A percentile compares a stretch with the other conserved stretches of the same genome.
Conservation (phyloP, 768 basidiomycete genomes). For the Tephrocybe sp. region DNA sequence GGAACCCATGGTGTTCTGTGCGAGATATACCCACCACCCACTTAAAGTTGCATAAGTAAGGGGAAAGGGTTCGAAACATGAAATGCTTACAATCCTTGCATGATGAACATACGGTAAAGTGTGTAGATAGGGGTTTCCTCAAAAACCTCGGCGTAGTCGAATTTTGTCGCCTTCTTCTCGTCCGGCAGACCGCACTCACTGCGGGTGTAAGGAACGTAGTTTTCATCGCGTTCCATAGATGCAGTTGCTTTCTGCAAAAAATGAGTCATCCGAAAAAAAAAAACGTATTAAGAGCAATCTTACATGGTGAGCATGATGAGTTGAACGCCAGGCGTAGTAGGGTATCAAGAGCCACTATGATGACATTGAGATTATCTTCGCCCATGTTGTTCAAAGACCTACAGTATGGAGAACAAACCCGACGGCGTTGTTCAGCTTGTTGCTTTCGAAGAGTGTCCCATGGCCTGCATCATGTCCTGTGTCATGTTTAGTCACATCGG, state of each 20-base stretch:
- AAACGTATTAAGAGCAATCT: slow-evolving; percentile 4
- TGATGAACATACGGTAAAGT: slow-evolving; percentile 39
- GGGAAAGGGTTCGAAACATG: background rate
- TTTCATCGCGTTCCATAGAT: slow-evolving; percentile 77
- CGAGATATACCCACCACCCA: slow-evolving; percentile 30
- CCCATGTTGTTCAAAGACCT: slow-evolving; percentile 9
- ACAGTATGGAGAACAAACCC: slow-evolving; percentile 50
- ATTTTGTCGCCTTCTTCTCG: slow-evolving; percentile 31
- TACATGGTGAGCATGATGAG: slow-evolving; percentile 68
- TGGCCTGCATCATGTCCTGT: slow-evolving; percentile 47
- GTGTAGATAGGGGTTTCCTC: slow-evolving; percentile 52
- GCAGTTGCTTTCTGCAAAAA: slow-evolving; percentile 54
- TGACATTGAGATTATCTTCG: slow-evolving; percentile 13
- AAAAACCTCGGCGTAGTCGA: slow-evolving; percentile 48
- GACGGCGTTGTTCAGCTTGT: slow-evolving; percentile 37
- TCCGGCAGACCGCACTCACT: slow-evolving; percentile 40
- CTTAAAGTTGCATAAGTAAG: slow-evolving; percentile 1
- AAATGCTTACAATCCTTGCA: slow-evolving; percentile 41
- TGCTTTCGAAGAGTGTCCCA: slow-evolving; percentile 36
- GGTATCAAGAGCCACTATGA: slow-evolving; percentile 49
- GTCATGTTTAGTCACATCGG: background rate
- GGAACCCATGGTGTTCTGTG: slow-evolving; percentile 44
- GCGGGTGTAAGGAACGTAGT: slow-evolving; percentile 56
- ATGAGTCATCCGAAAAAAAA: background rate
- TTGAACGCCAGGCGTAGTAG: slow-evolving; percentile 68